Base-by-base conservation (phyloP, 1,139 yeast species). In the Trichomonascaceae sp. region DNA sequence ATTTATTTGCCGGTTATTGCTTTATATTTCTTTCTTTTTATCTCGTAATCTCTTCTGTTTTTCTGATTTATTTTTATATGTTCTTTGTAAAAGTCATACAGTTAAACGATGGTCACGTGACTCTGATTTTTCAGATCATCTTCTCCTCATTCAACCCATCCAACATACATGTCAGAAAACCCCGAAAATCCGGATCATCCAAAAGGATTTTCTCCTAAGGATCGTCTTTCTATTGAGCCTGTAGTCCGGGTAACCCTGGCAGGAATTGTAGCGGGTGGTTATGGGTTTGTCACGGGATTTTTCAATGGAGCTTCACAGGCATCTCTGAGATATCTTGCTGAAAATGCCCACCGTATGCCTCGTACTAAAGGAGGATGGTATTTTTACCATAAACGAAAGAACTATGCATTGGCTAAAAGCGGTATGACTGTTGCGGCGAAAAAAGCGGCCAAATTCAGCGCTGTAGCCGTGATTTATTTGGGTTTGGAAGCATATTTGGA, bases 341-440 rank as follows among this genome's bases (percentile, higher is more conserved):
- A 87, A 60, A 88, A 88, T 64, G 87, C 95, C 12, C 96, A 88
- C 65, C 70, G 96, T 49, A 72, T 89, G 57, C 96, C 96, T 3
- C 75, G 72, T 20, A 83, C 86, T 0, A 86, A 83, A 53, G 93
- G 90, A 38, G 95, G 93, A 0, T 88, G 96, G 96, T 89, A 86
- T 66, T 86, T 85, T 66, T 88, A 89, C 70, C 95, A 88, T 69
- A 88, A 87, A 69, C 79, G 89, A 60, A 88, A 87, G 72, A 86
- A 87, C 68, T 87, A 87, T 67, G 86, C 85, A 46, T 82, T 88
- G 72, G 70, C 86, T 45, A 74, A 80, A 53, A 73, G 72, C 24
- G 88, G 87, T 0, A 68, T 80, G 59, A 71, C 70, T 15, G 58
- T 64, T 13, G 87, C 84, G 0, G 57, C 77, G 24, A 68, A 65